phyloP scores from a whole-genome alignment of 139 green algal genomes.

The Spirogloea muscicola region DNA sequence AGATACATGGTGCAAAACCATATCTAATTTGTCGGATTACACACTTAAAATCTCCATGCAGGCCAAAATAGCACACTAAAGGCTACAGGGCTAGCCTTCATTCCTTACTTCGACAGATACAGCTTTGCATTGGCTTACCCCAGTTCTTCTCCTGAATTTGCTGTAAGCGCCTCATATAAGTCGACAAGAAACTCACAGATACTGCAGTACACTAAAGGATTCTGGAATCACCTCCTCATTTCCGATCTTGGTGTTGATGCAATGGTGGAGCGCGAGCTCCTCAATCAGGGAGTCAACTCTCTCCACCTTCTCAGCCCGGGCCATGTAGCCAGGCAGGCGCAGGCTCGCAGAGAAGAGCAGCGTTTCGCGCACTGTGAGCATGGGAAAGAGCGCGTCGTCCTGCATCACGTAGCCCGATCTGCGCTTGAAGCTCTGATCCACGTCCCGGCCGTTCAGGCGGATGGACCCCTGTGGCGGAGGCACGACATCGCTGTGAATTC shows the following conservation, averaged over 20 bases:
- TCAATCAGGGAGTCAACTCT: constrained; percentile 24
- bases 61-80: too few species aligned
- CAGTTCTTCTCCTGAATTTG: too few species aligned
- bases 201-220: too few species aligned
- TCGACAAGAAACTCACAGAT: too few species aligned
- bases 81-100: too few species aligned
- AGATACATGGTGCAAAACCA: too few species aligned
- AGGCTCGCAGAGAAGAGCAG: constrained; percentile 42
- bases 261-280: constrained; percentile 19
- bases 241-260: constrained; percentile 38
- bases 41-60: too few species aligned
- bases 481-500: too few species aligned
- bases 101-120: too few species aligned
- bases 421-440: constrained; percentile 27
- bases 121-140: too few species aligned
- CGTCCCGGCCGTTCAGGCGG: constrained; percentile 32
- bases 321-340: constrained; percentile 39
- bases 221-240: constrained; percentile 38
- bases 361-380: constrained; percentile 54
- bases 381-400: constrained; percentile 58
- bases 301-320: constrained; percentile 19
- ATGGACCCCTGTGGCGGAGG: constrained; percentile 42
- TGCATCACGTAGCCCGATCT: constrained; percentile 44
- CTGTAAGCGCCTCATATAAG: too few species aligned
- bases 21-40: too few species aligned